Evolutionary conservation across 495 filamentous ascomycete genomes (phyloP).

Genomic region (Talaromyces thailandensis): DNA sequence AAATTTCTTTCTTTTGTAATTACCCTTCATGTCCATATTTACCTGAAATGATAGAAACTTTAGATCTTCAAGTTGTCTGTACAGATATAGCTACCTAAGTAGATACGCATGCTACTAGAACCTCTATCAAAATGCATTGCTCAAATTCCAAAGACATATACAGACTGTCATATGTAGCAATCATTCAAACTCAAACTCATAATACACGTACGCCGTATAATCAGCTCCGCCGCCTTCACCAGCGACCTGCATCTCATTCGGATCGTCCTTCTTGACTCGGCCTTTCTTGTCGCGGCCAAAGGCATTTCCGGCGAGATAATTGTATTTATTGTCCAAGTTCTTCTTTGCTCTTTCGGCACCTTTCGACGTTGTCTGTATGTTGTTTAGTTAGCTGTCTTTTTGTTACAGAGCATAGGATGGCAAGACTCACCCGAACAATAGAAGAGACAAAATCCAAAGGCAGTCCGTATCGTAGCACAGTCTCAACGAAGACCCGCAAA

Average conservation of each 20-base stretch:
- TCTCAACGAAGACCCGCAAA: conserved; percentile 92
- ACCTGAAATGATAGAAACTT: background rate
- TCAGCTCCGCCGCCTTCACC: conserved; percentile 61
- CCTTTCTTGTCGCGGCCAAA: conserved; percentile 93
- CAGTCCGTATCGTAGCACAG: conserved; percentile 85
- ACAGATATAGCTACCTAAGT: background rate
- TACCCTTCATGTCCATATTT: conserved; percentile 1
- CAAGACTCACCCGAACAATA: conserved; percentile 63
- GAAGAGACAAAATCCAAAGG: conserved; percentile 81
- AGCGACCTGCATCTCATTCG: conserved; percentile 70
- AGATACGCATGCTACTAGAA: background rate
- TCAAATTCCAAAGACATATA: background rate
- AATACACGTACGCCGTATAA: conserved; percentile 95
- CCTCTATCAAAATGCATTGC: background rate
- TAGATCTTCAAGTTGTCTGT: background rate
- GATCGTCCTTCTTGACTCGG: conserved; percentile 79
- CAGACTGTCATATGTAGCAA: background rate
- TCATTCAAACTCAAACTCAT: conserved; percentile 77
- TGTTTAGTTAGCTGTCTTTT: conserved; percentile 1
- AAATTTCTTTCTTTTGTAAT: background rate
- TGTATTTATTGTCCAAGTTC: conserved; percentile 76
- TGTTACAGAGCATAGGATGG: background rate
- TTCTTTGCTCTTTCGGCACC: conserved; percentile 70
- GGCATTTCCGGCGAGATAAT: conserved; percentile 89
- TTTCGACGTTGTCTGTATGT: conserved; percentile 69